These are phyloP conservation scores for Lycium ferocissimum DNA, from an alignment of 257 asterid genomes.

Conservation along the genomic window DNA sequence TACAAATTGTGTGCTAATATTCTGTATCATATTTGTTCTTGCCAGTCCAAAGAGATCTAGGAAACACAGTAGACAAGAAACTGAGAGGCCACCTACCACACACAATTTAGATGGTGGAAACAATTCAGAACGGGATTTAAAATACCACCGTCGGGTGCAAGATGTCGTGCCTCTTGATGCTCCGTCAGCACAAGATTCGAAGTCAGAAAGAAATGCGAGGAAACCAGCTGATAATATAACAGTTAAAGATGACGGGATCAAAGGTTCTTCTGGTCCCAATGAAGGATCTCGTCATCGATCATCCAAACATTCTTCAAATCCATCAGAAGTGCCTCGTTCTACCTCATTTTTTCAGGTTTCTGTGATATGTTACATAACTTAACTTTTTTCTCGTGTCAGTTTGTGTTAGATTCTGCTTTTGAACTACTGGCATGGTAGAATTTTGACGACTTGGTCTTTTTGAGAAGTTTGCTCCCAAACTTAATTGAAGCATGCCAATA, in stretches of 20 bases:
- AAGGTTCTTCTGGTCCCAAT: conserved; percentile 14
- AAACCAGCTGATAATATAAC: not conserved
- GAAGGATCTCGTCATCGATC: conserved; percentile 31
- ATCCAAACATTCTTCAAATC: conserved; percentile 50
- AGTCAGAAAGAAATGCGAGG: conserved; percentile 42
- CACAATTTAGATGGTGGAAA: conserved; percentile 45
- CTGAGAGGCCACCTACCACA: conserved; percentile 51
- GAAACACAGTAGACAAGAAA: conserved; percentile 71
- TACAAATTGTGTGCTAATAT: not conserved
- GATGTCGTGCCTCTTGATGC: conserved; percentile 66
- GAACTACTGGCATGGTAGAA: conserved; percentile 18
- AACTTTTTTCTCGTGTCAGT: not conserved
- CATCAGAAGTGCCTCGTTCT: conserved; percentile 54
- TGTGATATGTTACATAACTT: not conserved
- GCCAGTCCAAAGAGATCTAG: conserved; percentile 87
- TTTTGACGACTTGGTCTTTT: not conserved
- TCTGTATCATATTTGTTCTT: conserved; percentile 25
- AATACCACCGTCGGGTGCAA: conserved; percentile 54
- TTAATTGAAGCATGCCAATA: not conserved
- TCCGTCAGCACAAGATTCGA: conserved; percentile 45
- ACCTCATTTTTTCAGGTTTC: conserved; percentile 70
- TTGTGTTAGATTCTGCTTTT: conserved; percentile 22
- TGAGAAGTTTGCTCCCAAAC: not conserved
- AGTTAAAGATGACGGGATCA: conserved; percentile 15
- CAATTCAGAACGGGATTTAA: conserved; percentile 51